Percentiles rank a stretch among this genome's conserved stretches.
These are phyloP conservation scores for Melaleuca quinquenervia DNA, from an alignment of 345 rosid genomes.

Conservation along the genomic window DNA sequence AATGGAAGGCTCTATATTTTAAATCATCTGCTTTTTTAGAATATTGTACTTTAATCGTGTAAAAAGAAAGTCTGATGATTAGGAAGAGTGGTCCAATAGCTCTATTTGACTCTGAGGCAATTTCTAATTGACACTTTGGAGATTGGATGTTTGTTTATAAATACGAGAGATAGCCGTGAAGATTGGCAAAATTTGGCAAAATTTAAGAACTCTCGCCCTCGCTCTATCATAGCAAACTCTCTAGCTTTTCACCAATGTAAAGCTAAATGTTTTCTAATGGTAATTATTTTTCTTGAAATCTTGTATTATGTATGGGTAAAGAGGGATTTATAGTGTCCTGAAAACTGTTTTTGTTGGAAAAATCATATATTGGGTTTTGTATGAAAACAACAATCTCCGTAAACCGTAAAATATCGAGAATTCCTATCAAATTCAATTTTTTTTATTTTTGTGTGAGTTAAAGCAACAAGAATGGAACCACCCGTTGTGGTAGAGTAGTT, in stretches of 20 bases:
- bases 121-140: background rate
- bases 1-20: background rate
- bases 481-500: no score
- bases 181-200: accelerated
- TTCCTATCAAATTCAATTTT: no score
- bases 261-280: background rate
- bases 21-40: background rate
- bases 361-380: background rate
- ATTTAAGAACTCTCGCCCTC: background rate
- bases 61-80: background rate
- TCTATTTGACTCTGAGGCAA: background rate
- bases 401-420: no score
- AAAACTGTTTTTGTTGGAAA: background rate
- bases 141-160: background rate
- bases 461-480: no score
- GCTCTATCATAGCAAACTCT: background rate
- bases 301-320: no score
- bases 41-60: background rate
- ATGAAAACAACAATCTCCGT: no score
- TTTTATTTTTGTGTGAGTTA: no score
- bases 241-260: background rate
- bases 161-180: background rate
- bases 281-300: no score
- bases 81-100: background rate
- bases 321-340: no score